These are phyloP conservation scores for Ophiostoma himal-ulmi DNA, from an alignment of 2,329 filamentous ascomycete genomes.

Conservation along the genomic window DNA sequence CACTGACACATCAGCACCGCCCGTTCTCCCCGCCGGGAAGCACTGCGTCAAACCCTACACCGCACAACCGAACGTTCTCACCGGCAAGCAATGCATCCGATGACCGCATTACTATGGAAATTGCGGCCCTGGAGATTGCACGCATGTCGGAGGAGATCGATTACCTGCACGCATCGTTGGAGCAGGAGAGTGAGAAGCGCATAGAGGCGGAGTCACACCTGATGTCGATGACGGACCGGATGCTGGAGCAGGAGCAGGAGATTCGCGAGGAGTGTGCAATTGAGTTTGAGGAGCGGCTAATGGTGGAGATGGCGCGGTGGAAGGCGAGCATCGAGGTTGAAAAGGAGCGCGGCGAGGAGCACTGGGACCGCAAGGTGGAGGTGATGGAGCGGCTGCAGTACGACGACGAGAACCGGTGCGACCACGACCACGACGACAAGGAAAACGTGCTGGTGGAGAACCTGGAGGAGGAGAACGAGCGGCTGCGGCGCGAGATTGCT, in stretches of 20 bases:
- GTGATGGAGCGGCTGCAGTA: constrained; percentile 44
- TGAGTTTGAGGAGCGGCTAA: constrained; percentile 76
- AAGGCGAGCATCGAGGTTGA: constrained; percentile 72
- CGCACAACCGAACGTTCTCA: constrained; percentile 36
- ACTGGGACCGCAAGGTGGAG: constrained; percentile 76
- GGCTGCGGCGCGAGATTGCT: constrained; percentile 58
- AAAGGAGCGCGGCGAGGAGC: constrained; percentile 71
- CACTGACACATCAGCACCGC: constrained; percentile 1
- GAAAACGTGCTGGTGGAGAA: constrained; percentile 59
- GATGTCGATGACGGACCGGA: constrained; percentile 59
- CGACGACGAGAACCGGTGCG: constrained; percentile 23
- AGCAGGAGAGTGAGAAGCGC: constrained; percentile 64
- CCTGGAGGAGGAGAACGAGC: constrained; percentile 65
- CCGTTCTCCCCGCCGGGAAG: constrained; percentile 34
- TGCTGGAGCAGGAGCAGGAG: constrained; percentile 67
- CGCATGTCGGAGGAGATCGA: constrained; percentile 75
- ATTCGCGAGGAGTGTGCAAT: constrained; percentile 82
- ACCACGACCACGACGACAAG: constrained; percentile 44
- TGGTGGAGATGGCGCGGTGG: constrained; percentile 73
- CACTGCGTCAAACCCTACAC: constrained; percentile 18
- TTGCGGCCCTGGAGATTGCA: constrained; percentile 72
- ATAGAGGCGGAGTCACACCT: constrained; percentile 68
- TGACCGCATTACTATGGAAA: constrained; percentile 70
- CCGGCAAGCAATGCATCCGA: constrained; percentile 37
- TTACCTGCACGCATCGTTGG: constrained; percentile 61